Evolutionary conservation across 768 basidiomycete genomes (phyloP), one percentile per base, ranked within the genome.

Genomic region (Mycena indigotica): DNA sequence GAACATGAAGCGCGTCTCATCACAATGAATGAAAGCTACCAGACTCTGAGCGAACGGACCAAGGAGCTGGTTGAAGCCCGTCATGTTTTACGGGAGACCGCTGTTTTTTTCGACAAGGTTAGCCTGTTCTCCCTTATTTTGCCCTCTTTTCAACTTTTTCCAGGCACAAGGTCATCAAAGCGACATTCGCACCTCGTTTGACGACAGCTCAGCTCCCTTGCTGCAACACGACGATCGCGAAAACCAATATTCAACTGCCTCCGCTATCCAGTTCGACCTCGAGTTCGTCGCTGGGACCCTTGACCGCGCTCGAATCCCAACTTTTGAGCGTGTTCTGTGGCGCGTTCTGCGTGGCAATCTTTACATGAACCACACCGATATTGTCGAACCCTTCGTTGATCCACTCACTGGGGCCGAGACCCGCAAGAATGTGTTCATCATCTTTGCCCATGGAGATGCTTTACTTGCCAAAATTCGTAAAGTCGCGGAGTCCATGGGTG

Each of bases 221-320:
- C 84, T 99, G 12, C 93, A 93, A 60, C 90, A 93, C 57, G 94
- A 95, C 28, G 96, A 97, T 65, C 84, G 85, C 25, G 93, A 90
- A 71, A 82, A 75, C 56, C 86, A 85, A 62, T 85, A 74, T 68
- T 75, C 80, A 3, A 64, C 46, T 26, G 25, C 73, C 25, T 65
- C 75, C 3, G 77, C 68, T 45, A 73, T 84, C 30, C 86, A 87
- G 66, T 88, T 98, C 65, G 95, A 98, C 70, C 82, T 98, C 39
- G 97, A 99, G 89, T 99, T 99, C 66, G 90, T 99, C 23, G 88
- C 97, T 3, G 97, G 97, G 25, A 98, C 96, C 0, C 94, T 98
- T 62, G 95, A 98, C 67, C 91, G 97, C 45, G 77, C 88, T 8
- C 88, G 95, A 55, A 81, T 98, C 67, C 84, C 91, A 1, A 95